Evolutionary conservation across 768 basidiomycete species (phyloP).

Genomic region (Fistulinella prunicolor): DNA sequence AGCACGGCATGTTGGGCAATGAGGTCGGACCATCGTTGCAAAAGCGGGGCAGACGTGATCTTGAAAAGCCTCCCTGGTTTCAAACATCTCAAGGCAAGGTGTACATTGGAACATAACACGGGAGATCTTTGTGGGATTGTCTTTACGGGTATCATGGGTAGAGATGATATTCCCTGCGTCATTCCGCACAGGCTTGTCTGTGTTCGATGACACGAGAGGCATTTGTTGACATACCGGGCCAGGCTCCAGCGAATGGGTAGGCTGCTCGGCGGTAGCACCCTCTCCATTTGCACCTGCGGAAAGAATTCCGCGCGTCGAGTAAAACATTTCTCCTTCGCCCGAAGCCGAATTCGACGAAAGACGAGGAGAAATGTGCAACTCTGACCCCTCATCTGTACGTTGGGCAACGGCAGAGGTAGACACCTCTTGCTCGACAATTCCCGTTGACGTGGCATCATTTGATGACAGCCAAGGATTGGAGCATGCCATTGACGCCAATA

Average conservation of each 20-base stretch:
- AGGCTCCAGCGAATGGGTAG: not conserved
- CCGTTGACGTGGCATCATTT: no score
- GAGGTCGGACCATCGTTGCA: slow-evolving; percentile 8
- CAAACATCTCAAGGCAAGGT: slow-evolving; percentile 16
- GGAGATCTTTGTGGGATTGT: no score
- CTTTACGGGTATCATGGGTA: not conserved
- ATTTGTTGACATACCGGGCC: slow-evolving; percentile 7
- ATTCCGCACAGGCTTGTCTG: not conserved
- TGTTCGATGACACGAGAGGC: not conserved
- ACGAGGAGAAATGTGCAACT: not conserved
- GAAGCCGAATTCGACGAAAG: slow-evolving; percentile 3
- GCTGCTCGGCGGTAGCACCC: not conserved
- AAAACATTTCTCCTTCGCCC: slow-evolving; percentile 9
- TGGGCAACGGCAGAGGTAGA: no score
- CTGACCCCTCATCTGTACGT: not conserved
- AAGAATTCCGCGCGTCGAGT: not conserved
- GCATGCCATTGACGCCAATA: no score
- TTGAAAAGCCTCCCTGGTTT: slow-evolving; percentile 6
- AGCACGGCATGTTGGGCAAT: slow-evolving; percentile 21
- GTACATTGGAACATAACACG: slow-evolving; percentile 10
- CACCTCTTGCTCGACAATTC: no score
- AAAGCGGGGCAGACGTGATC: slow-evolving; percentile 17
- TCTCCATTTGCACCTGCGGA: not conserved
- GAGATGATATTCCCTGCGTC: slow-evolving; percentile 2
- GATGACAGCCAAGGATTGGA: no score